Percentiles rank a stretch among this genome's conserved stretches.
These are phyloP conservation scores for Pleurozium schreberi DNA, from an alignment of 225 moss, liverwort and hornwort species.

Conservation along the genomic window DNA sequence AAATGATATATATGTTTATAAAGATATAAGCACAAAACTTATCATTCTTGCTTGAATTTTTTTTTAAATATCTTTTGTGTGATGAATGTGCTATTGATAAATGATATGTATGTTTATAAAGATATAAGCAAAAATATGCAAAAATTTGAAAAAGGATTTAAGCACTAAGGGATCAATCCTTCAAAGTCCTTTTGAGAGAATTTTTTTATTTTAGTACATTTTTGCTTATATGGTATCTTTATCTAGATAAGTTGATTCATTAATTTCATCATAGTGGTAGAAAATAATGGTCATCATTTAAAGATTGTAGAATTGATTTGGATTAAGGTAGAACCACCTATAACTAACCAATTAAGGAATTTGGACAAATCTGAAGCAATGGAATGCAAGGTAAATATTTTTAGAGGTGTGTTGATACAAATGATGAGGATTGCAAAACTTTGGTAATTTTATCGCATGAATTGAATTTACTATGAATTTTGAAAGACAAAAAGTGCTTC, in stretches of 20 bases:
- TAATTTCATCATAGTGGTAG: background rate
- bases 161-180: fast-evolving
- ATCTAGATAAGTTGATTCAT: background rate
- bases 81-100: background rate
- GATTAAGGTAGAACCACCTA: too few relatives aligned
- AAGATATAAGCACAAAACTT: background rate
- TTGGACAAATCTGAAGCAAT: too few relatives aligned
- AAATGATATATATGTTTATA: background rate
- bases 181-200: background rate
- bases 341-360: too few relatives aligned
- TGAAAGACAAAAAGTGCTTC: too few relatives aligned
- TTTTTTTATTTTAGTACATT: background rate
- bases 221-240: background rate
- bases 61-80: background rate
- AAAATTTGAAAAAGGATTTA: background rate
- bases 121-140: background rate
- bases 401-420: too few relatives aligned
- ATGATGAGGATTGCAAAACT: too few relatives aligned
- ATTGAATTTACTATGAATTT: too few relatives aligned
- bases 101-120: background rate
- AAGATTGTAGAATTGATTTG: background rate
- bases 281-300: background rate
- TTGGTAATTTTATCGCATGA: too few relatives aligned
- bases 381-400: too few relatives aligned
- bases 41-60: background rate